Evolutionary conservation across 1,139 yeast genomes (phyloP).

Genomic region (Suhomyces chickasaworum): DNA sequence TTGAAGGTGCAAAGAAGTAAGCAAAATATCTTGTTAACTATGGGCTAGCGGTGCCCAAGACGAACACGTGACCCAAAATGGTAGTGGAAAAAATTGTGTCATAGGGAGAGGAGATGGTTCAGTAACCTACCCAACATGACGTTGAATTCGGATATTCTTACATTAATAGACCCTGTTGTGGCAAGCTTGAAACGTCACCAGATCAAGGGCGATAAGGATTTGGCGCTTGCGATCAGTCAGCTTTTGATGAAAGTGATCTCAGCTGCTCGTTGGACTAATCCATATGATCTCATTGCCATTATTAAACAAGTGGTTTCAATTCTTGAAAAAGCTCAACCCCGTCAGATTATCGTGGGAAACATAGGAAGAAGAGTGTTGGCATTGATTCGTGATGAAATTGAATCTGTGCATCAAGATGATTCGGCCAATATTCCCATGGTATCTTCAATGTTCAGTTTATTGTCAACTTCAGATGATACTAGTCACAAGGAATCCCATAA

Average conservation of each 20-base stretch:
- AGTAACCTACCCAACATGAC: constrained; percentile 4
- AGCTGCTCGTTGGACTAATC: constrained; percentile 82
- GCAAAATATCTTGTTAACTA: background rate
- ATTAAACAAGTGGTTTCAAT: constrained; percentile 66
- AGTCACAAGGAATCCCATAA: constrained; percentile 31
- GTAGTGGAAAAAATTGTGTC: constrained; percentile 1
- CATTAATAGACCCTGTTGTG: constrained; percentile 44
- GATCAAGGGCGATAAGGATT: constrained; percentile 68
- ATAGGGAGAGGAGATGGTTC: background rate
- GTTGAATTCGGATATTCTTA: constrained; percentile 39
- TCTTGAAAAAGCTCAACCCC: constrained; percentile 66
- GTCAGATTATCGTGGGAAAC: constrained; percentile 87
- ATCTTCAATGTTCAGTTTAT: constrained; percentile 84
- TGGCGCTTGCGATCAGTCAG: constrained; percentile 87
- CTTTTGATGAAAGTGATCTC: constrained; percentile 86
- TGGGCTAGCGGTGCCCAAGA: no score
- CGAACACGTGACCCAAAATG: background rate
- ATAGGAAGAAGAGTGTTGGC: constrained; percentile 88
- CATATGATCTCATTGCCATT: constrained; percentile 68
- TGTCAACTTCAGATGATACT: constrained; percentile 51
- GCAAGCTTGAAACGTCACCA: constrained; percentile 66
- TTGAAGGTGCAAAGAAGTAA: background rate
- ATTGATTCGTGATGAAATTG: constrained; percentile 83
- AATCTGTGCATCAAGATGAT: constrained; percentile 44
- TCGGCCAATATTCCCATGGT: constrained; percentile 57